phyloP scores from a whole-genome alignment of 805 yeast genomes.

The Ogataea dorogensis region DNA sequence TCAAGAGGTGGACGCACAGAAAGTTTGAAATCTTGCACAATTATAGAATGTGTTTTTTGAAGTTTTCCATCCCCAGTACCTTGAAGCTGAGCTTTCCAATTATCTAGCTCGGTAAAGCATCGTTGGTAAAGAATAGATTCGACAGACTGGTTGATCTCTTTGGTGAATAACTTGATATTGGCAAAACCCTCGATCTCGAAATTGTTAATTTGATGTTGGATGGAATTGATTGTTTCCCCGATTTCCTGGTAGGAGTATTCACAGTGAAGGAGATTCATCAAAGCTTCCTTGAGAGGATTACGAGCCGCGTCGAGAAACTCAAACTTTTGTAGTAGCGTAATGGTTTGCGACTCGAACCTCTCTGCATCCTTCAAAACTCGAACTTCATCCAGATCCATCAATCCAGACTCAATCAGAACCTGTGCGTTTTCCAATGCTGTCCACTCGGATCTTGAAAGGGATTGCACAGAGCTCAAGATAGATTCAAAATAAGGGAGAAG shows the following conservation, averaged over 20 bases:
- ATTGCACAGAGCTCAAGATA: conserved; percentile 35
- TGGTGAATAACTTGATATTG: conserved; percentile 34
- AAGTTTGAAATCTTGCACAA: conserved; percentile 38
- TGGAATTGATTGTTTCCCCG: conserved; percentile 14
- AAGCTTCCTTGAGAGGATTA: conserved; percentile 16
- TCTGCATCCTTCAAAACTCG: conserved; percentile 31
- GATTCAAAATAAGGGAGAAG: conserved; percentile 27
- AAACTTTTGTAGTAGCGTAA: conserved; percentile 31
- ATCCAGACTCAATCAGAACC: conserved; percentile 40
- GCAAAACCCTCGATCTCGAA: conserved; percentile 38
- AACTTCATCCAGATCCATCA: conserved; percentile 29
- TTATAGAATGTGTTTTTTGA: conserved; percentile 39
- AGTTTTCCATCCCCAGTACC: conserved; percentile 35
- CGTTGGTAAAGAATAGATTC: conserved; percentile 30
- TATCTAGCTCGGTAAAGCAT: conserved; percentile 18
- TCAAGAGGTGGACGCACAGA: conserved; percentile 42
- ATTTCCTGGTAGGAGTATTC: conserved; percentile 26
- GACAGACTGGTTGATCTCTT: conserved; percentile 35
- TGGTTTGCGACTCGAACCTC: conserved; percentile 34
- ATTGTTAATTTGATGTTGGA: conserved; percentile 38
- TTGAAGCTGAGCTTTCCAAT: conserved; percentile 12
- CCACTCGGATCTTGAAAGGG: conserved; percentile 51
- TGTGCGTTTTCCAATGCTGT: conserved; percentile 45
- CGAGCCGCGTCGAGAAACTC: conserved; percentile 33
- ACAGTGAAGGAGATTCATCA: conserved; percentile 31